These are phyloP conservation scores for Funneliformis geosporum DNA, from an alignment of 192 early-diverging fungal species.

Conservation along the genomic window DNA sequence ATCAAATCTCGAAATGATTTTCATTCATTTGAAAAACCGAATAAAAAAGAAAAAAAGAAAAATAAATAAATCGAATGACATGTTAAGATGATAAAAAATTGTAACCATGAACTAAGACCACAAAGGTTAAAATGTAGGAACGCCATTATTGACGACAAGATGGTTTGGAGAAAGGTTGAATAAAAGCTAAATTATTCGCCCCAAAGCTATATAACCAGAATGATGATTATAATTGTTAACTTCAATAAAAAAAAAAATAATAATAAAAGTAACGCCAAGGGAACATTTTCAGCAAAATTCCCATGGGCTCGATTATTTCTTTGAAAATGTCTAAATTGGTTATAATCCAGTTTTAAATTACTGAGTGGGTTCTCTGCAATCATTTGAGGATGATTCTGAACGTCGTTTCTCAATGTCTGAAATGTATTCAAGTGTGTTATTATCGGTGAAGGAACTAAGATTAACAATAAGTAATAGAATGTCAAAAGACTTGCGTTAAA, in stretches of 20 bases:
- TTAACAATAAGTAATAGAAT: slow-evolving; percentile 6
- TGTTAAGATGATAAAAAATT: no score
- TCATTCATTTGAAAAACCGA: no score
- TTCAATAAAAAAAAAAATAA: slow-evolving; percentile 21
- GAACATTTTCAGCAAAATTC: slow-evolving; percentile 10
- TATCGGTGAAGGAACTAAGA: background rate
- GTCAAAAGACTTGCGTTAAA: background rate
- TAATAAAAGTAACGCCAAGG: background rate
- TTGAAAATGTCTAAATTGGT: background rate
- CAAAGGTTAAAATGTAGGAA: no score
- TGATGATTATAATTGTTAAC: slow-evolving; percentile 2
- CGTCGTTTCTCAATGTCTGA: background rate
- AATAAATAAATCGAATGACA: no score
- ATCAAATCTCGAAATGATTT: no score
- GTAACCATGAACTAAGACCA: no score
- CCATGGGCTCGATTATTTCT: background rate
- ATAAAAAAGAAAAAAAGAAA: no score
- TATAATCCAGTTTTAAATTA: background rate
- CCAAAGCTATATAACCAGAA: background rate
- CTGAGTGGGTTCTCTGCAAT: background rate
- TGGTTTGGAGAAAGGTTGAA: no score
- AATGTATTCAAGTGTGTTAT: background rate
- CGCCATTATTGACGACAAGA: no score
- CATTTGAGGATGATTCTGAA: background rate
- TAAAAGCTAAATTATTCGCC: no score